Evolutionary conservation across 2,329 filamentous ascomycete species (phyloP).

Genomic region (Pseudogymnoascus destructans): DNA sequence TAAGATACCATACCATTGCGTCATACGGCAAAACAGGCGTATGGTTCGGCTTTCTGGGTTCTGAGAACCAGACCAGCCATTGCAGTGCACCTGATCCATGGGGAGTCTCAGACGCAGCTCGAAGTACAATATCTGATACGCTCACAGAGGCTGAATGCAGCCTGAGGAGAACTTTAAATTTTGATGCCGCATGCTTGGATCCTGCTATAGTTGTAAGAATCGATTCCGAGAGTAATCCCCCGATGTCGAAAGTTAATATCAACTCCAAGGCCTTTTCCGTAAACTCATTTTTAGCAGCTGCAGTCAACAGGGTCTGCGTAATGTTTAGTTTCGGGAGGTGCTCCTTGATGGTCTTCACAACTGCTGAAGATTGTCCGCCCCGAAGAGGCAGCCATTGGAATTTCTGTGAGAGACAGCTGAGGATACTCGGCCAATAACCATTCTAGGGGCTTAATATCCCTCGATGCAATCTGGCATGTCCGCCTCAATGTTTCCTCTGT

Average conservation of each 20-base stretch:
- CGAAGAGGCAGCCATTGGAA: background rate
- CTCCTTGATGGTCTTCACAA: background rate
- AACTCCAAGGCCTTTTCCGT: background rate
- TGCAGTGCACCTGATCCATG: background rate
- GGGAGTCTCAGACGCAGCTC: background rate
- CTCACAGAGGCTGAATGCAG: background rate
- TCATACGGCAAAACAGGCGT: background rate
- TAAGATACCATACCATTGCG: background rate
- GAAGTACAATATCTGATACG: background rate
- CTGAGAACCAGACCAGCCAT: background rate
- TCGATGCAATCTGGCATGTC: background rate
- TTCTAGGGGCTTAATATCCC: background rate
- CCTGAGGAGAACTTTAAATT: background rate
- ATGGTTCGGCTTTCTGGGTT: background rate
- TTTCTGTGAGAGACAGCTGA: background rate
- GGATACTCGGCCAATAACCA: background rate
- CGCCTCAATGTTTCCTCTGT: background rate
- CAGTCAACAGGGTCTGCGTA: background rate
- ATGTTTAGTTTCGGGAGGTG: background rate
- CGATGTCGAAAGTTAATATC: background rate
- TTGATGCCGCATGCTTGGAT: background rate
- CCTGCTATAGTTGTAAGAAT: background rate
- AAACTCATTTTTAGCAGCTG: background rate
- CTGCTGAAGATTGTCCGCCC: background rate
- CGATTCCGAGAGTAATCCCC: background rate